Evolutionary conservation across 2,329 filamentous ascomycete genomes (phyloP).

Genomic region (Xenosphaeropsis pyriputrescens): DNA sequence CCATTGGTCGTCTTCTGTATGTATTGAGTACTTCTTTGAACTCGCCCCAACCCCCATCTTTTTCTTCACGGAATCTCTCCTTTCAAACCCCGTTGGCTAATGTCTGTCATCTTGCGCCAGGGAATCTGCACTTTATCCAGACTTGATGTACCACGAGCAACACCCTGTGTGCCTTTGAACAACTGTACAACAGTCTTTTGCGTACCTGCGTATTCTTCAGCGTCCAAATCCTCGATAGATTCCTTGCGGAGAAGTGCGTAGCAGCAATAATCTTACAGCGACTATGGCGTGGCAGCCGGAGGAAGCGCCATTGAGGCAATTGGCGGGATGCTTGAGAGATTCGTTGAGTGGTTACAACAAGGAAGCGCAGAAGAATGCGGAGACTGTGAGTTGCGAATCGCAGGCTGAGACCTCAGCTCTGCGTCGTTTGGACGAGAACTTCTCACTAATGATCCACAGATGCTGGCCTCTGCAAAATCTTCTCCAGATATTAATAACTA

Average conservation of each 20-base stretch:
- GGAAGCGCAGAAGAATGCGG: slow-evolving; percentile 74
- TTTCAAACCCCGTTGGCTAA: no score
- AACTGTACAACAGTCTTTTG: neutral
- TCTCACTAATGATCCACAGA: slow-evolving; percentile 34
- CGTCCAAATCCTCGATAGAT: neutral
- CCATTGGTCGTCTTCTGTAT: no score
- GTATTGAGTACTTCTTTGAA: no score
- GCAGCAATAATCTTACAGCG: slow-evolving; percentile 6
- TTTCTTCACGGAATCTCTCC: no score
- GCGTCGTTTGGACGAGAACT: no score
- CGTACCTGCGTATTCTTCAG: neutral
- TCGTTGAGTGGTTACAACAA: slow-evolving; percentile 77
- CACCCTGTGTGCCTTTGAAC: neutral
- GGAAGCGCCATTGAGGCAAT: slow-evolving; percentile 74
- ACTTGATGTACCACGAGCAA: neutral
- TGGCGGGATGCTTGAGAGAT: slow-evolving; percentile 79
- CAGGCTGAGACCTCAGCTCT: no score
- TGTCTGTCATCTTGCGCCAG: neutral
- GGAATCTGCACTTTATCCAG: neutral
- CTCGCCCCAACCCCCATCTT: no score
- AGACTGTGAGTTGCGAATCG: slow-evolving; percentile 46
- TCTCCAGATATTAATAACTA: slow-evolving; percentile 97
- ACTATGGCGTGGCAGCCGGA: slow-evolving; percentile 87
- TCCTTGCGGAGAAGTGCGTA: neutral
- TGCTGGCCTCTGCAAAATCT: slow-evolving; percentile 78